A percentile compares a stretch with the other conserved stretches of the same genome.
Conservation (phyloP, 2,329 filamentous ascomycete genomes). For the Diaporthe velutina region DNA sequence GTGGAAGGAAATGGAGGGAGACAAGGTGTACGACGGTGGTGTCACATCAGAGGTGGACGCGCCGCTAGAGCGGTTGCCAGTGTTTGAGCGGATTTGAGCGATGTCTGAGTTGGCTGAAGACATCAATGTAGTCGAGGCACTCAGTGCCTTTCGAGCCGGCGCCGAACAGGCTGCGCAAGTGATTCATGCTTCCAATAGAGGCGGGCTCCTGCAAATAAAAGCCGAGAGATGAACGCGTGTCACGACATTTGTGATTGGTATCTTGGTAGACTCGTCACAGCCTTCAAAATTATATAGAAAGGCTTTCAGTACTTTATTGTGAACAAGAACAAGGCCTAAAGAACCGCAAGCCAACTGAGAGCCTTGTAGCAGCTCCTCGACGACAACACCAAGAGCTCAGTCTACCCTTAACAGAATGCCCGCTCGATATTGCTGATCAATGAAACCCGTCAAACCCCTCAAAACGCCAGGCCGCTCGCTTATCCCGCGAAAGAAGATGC, state of each 20-base stretch:
- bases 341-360: background rate
- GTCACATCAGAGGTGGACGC: constrained; percentile 35
- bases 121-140: background rate
- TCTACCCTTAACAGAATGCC: background rate
- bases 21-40: constrained; percentile 35
- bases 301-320: background rate
- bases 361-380: background rate
- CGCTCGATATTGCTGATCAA: background rate
- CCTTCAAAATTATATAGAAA: background rate
- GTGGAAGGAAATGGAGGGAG: constrained; percentile 42
- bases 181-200: background rate
- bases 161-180: background rate
- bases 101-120: background rate
- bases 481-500: constrained; percentile 3
- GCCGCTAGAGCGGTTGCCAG: constrained; percentile 36
- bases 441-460: background rate
- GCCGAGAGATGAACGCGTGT: background rate
- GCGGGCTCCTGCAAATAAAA: background rate
- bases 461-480: constrained; percentile 11
- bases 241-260: background rate
- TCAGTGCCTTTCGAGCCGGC: background rate
- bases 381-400: background rate
- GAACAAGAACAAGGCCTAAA: background rate
- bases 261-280: background rate
- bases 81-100: constrained; percentile 34